Evolutionary conservation across 2,329 filamentous ascomycete genomes (phyloP), one percentile per base, ranked within the genome.

Genomic region (Fusarium sp.): DNA sequence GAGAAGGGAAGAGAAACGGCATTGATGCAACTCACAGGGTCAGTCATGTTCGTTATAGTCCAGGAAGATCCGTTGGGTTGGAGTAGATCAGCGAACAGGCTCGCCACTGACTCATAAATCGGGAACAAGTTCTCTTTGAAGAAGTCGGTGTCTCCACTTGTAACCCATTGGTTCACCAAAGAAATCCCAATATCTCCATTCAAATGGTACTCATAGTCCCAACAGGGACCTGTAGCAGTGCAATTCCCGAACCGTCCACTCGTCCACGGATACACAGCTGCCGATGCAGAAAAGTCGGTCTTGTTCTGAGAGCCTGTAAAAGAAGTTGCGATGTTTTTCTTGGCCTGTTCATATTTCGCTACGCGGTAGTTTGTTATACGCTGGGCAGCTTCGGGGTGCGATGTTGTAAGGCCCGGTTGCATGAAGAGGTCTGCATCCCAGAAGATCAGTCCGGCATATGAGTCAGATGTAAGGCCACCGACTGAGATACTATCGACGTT

Each of bases 1-100:
- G 20, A 1, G 7, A 1, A 20, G 0, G 6, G 1, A 10, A 5
- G 0, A 2, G 0, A 3, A 5, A 26, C 14, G 0, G 0, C 6
- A 30, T 30, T 1, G 5, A 6, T 4, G 2, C 2, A 2, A 60
- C 59, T 3, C 30, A 62, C 60, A 1, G 60, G 54, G 2, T 62
- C 60, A 1, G 60, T 62, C 60, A 62, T 62, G 6, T 62, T 62
- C 0, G 35, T 60, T 3, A 62, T 62, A 5, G 37, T 50, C 60
- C 60, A 62, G 5, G 44, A 60, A 1, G 60, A 60, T 10, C 44
- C 60, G 9, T 62, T 62, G 0, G 20, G 37, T 5, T 62, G 35
- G 1, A 62, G n/a, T 2, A 62, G 18, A 10, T 37, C 37, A 13
- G 35, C 11, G 7, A n/a, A 62, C 2, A 62, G 60, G 0, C 13